Evolutionary conservation across 352 stramenopile genomes (phyloP), one percentile per base, ranked within the genome.

Genomic region (Peronospora destructor): DNA sequence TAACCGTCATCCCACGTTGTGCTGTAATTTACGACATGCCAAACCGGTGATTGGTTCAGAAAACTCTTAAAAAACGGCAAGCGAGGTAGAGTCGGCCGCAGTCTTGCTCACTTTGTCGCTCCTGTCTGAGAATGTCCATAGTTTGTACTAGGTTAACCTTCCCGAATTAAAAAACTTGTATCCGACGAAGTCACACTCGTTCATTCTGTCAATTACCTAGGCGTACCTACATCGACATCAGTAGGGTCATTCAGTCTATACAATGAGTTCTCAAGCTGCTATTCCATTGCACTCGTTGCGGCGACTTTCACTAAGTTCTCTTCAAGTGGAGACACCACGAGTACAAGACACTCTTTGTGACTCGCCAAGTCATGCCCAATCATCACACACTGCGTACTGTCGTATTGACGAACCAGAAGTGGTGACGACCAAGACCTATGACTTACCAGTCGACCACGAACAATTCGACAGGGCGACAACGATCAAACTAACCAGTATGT

Each of bases 401-500:
- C 61, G 45, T 34, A 40, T 67, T 14, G 53, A 63, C 8, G 48
- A 70, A 16, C 61, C 56, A 1, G 44, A 61, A 2, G 43, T 59
- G 1, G 53, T 66, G 36, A 25, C 42, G 8, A 7, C 46, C 29
- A 65, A 56, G 34, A 56, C 39, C 3, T 87, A 87, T 50, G 61
- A 71, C 14, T 49, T 85, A 4, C 68, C 62, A 4, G 69, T 86
- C 0, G 75, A 88, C 42, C 53, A 35, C 19, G 49, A 62, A 29
- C 71, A 88, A 49, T 85, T 78, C 47, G 73, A 88, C 57, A 66
- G 75, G 39, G 75, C 86, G 1, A 91, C 71, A 6, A 64, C 74
- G 47, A 84, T 96, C 65, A 82, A 92, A 45, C 68, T 83, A 0
- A 73, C 68, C 17, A 94, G 64, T 43, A 81, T 96, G 60, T 52